Percentiles rank a stretch among this genome's conserved stretches.
Conservation (phyloP, 106 monocot species). For the Dactylorhiza incarnata region DNA sequence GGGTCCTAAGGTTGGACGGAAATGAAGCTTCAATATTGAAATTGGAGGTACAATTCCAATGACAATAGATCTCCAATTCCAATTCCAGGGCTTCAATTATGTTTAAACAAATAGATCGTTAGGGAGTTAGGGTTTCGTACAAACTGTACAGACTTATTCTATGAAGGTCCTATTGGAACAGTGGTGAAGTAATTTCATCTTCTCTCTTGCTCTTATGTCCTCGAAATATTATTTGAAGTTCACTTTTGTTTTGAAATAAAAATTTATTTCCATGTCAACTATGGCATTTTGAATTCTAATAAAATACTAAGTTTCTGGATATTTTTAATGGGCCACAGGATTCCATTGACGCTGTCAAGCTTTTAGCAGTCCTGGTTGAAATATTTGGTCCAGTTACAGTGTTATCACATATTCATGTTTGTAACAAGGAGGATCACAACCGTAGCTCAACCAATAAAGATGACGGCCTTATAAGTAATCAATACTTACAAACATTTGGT, state of each 20-base stretch:
- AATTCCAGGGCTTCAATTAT: too few species aligned
- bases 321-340: conserved; percentile 42
- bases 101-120: too few species aligned
- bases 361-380: conserved; percentile 44
- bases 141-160: neutral
- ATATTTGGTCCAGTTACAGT: conserved; percentile 61
- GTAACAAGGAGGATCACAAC: conserved; percentile 8
- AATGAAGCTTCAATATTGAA: too few species aligned
- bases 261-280: neutral
- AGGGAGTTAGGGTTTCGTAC: neutral
- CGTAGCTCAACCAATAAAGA: conserved; percentile 8
- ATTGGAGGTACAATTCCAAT: too few species aligned
- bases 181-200: neutral
- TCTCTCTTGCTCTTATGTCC: neutral
- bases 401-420: conserved; percentile 27
- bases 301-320: neutral
- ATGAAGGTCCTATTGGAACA: neutral
- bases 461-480: conserved; percentile 14
- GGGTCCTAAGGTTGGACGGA: too few species aligned
- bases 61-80: too few species aligned
- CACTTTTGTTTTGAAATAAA: neutral
- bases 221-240: neutral
- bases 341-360: conserved; percentile 48
- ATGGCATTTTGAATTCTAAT: neutral
- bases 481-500: conserved; percentile 48